A percentile compares a stretch with the other conserved stretches of the same genome.
These are phyloP conservation scores for Macaranga tanarius DNA, from an alignment of 441 rosid species.

Conservation along the genomic window DNA sequence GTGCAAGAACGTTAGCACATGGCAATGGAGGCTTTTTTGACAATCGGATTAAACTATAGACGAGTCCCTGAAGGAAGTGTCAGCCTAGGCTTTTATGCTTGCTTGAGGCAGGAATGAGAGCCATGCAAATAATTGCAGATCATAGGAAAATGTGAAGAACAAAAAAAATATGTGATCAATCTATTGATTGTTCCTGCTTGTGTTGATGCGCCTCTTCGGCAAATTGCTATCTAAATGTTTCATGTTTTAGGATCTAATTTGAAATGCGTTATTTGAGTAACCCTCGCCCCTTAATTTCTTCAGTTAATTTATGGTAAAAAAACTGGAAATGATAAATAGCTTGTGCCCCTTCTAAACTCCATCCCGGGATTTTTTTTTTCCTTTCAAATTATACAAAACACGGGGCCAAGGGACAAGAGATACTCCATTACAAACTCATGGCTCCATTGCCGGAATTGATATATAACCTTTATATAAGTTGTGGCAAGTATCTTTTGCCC, in stretches of 20 bases:
- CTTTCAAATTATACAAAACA: no score
- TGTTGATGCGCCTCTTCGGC: constrained; percentile 1
- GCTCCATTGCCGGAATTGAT: no score
- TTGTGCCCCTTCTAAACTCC: no score
- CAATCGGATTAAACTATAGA: not conserved
- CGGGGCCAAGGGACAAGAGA: no score
- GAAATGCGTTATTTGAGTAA: not conserved
- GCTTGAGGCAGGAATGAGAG: not conserved
- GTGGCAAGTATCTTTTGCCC: no score
- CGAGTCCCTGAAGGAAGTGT: not conserved
- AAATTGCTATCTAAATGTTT: not conserved
- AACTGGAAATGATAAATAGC: not conserved
- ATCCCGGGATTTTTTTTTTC: no score
- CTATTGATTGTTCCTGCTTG: not conserved
- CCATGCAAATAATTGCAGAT: not conserved
- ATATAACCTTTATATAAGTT: no score
- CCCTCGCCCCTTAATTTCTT: no score
- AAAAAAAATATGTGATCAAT: not conserved
- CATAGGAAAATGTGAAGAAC: not conserved
- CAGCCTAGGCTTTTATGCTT: not conserved
- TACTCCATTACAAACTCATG: no score
- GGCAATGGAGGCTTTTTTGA: not conserved
- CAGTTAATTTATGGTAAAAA: not conserved
- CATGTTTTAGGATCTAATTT: not conserved
- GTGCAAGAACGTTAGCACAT: not conserved